Evolutionary conservation across 2,329 filamentous ascomycete genomes (phyloP).

Genomic region (Microdochium bolleyi): DNA sequence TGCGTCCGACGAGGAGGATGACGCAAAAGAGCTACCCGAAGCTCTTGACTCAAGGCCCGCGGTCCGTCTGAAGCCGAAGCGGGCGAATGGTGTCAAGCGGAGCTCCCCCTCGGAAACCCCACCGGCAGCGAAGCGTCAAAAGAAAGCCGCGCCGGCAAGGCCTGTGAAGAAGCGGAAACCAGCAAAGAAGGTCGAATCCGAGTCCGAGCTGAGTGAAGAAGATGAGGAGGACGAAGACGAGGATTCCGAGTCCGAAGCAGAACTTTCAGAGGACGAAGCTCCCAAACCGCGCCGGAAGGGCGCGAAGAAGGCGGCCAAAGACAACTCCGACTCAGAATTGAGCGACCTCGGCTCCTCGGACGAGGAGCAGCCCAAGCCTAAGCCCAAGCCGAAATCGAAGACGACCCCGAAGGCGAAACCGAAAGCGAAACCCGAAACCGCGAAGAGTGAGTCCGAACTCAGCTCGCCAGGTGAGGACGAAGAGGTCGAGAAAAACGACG

Average conservation of each 20-base stretch:
- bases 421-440: background rate
- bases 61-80: constrained; percentile 9
- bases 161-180: constrained; percentile 19
- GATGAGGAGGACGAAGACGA: constrained; percentile 12
- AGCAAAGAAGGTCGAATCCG: constrained; percentile 9
- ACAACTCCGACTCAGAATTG: background rate
- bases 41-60: background rate
- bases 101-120: constrained; percentile 17
- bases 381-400: background rate
- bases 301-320: background rate
- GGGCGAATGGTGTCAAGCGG: constrained; percentile 22
- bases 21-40: constrained; percentile 3
- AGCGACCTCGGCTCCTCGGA: background rate
- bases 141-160: constrained; percentile 11
- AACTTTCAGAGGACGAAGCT: background rate
- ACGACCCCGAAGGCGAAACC: background rate
- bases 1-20: constrained; percentile 3
- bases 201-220: constrained; percentile 18
- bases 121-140: constrained; percentile 9
- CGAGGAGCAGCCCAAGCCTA: background rate
- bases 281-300: background rate
- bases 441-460: background rate
- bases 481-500: constrained; percentile 21
- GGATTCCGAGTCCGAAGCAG: constrained; percentile 2
- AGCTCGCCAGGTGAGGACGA: constrained; percentile 43